Evolutionary conservation across 768 basidiomycete species (phyloP).

Genomic region (Boletus insuetus): DNA sequence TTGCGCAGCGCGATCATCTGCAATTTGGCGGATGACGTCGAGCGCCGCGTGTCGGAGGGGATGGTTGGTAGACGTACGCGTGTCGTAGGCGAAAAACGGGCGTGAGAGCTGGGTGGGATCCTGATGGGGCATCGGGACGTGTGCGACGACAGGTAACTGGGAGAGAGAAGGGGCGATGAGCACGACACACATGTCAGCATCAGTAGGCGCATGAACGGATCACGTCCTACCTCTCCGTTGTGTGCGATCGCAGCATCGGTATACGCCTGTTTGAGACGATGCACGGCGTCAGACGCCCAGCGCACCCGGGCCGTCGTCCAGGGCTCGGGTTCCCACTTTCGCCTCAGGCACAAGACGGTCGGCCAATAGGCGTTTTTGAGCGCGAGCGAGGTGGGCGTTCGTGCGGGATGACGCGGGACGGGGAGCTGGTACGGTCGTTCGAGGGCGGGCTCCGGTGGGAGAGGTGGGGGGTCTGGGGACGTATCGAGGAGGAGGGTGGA

Average conservation of each 20-base stretch:
- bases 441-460: constrained; percentile 50
- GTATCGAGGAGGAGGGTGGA: constrained; percentile 57
- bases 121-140: constrained; percentile 57
- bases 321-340: constrained; percentile 60
- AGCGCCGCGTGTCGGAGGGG: constrained; percentile 85
- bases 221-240: constrained; percentile 54
- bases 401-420: constrained; percentile 68
- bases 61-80: constrained; percentile 62
- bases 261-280: constrained; percentile 49
- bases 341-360: constrained; percentile 65
- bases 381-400: constrained; percentile 60
- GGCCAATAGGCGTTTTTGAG: constrained; percentile 85
- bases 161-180: neutral
- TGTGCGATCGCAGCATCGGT: constrained; percentile 15
- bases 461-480: constrained; percentile 39
- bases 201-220: neutral
- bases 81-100: constrained; percentile 64
- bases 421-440: constrained; percentile 50
- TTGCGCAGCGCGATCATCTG: constrained; percentile 47
- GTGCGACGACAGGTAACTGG: constrained; percentile 74
- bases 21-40: constrained; percentile 68
- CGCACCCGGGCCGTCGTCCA: constrained; percentile 65
- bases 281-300: constrained; percentile 78
- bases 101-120: constrained; percentile 23
- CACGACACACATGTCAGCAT: too few relatives aligned